phyloP scores from a whole-genome alignment of 768 basidiomycete genomes.

The Mycena vitilis region DNA sequence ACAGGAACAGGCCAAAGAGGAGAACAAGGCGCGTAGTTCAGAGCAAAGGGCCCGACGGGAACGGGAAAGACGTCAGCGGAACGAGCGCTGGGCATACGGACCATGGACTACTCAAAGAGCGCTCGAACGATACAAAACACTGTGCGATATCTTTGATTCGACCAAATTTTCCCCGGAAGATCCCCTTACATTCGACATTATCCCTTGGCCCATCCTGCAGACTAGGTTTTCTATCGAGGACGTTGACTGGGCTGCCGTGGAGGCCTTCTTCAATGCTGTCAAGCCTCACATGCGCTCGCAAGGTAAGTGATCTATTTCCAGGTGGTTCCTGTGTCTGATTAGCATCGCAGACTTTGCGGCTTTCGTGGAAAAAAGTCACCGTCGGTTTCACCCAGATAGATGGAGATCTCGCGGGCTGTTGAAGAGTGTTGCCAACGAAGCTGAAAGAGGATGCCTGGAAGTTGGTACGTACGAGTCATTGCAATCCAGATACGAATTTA shows the following conservation, averaged over 20 bases:
- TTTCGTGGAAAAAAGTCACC: conserved; percentile 77
- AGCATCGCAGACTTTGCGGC: conserved; percentile 60
- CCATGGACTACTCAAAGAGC: conserved; percentile 76
- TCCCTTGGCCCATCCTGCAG: conserved; percentile 83
- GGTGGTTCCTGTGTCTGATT: neutral
- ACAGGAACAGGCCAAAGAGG: conserved; percentile 40
- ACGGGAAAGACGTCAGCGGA: conserved; percentile 56
- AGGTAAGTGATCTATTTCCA: conserved; percentile 15
- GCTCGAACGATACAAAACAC: conserved; percentile 72
- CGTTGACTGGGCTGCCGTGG: conserved; percentile 77
- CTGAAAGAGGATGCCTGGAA: conserved; percentile 68
- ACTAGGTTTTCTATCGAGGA: conserved; percentile 68
- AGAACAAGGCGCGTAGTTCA: conserved; percentile 44
- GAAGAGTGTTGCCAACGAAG: conserved; percentile 66
- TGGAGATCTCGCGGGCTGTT: conserved; percentile 79
- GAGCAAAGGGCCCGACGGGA: conserved; percentile 53
- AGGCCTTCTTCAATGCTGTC: conserved; percentile 73
- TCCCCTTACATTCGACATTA: conserved; percentile 67
- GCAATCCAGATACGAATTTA: neutral
- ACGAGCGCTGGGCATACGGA: conserved; percentile 68
- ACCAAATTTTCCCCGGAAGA: conserved; percentile 64
- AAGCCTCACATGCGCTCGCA: conserved; percentile 63
- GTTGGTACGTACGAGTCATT: conserved; percentile 60
- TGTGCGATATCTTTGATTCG: conserved; percentile 73
- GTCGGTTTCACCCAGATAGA: conserved; percentile 83